Conservation (phyloP, 306 rosid species). For the Malus sylvestris region DNA sequence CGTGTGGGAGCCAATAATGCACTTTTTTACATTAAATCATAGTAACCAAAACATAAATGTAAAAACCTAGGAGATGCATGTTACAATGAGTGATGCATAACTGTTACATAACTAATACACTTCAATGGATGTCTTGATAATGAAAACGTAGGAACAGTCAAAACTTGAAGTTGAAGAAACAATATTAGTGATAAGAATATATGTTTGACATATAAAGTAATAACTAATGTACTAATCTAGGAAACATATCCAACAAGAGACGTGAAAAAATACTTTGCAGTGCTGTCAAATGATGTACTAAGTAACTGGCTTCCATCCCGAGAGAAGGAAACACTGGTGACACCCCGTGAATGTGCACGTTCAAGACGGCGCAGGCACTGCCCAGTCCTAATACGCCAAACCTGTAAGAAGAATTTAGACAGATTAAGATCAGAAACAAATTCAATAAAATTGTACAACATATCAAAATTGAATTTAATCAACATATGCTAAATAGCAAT, state of each 20-base stretch:
- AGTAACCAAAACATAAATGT: background rate
- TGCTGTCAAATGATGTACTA: slow-evolving; percentile 95
- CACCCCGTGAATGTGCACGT: slow-evolving; percentile 93
- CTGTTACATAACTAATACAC: slow-evolving; percentile 1
- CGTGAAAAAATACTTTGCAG: slow-evolving; percentile 59
- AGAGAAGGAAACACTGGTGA: slow-evolving; percentile 87
- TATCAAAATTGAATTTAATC: background rate
- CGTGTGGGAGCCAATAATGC: background rate
- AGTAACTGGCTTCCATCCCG: slow-evolving; percentile 97
- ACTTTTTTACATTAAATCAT: background rate
- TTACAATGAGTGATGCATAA: background rate
- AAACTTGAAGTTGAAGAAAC: background rate
- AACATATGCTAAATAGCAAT: background rate
- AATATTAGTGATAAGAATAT: background rate
- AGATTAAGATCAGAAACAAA: background rate
- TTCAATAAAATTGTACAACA: background rate
- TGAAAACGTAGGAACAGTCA: background rate
- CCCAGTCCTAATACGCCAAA: slow-evolving; percentile 97
- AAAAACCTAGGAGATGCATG: background rate
- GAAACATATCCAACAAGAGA: background rate
- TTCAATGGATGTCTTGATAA: background rate
- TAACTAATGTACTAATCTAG: background rate
- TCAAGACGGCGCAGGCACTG: slow-evolving; percentile 99
- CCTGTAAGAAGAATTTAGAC: slow-evolving; percentile 32
- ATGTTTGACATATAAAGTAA: background rate